Evolutionary conservation across 768 basidiomycete genomes (phyloP), one percentile per base, ranked within the genome.

Genomic region (Mycena albidolilacea): DNA sequence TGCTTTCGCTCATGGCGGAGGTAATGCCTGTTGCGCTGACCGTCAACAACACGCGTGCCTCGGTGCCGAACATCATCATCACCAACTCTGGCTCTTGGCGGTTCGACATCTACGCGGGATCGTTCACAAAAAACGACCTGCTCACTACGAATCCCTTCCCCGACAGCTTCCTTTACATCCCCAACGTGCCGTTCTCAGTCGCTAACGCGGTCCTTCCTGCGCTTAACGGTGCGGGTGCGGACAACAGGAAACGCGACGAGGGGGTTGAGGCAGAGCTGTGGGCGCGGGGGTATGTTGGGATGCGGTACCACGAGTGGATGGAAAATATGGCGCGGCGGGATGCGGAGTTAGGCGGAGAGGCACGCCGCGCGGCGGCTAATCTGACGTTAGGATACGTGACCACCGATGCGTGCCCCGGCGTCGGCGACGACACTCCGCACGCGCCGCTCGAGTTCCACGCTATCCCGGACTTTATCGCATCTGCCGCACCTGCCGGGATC

Each of bases 121-220:
- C 89, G 3, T 96, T 96, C 82, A 92, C 92, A 39, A 90, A 90
- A 80, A 93, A 95, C 79, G 94, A 96, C 80, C 91, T 94, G 76
- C 86, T 95, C 58, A 93, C 93, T 0, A 88, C 89, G 1, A 90
- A 89, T 7, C 93, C 95, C 0, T 96, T 93, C 78, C 79, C 83
- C 0, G 90, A 95, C 77, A 71, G 83, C 10, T 93, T 94, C 84
- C 71, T 88, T 21, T 95, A 86, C 80, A 86, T 95, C 68, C 81
- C 91, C 7, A 82, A 87, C 55, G 84, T 95, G 44, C 79, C 87
- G 0, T 80, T 88, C 17, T 78, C 82, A 35, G 79, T 88, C 41
- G 93, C 91, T 5, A 86, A 82, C 15, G 79, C 86, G 71, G 87
- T 93, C 0, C 81, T 94, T 3, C 84, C 88, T 0, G 76, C 82